A percentile compares a stretch with the other conserved stretches of the same genome.
Conservation (phyloP, 768 basidiomycete genomes). For the Mrakia hoshinonis region DNA sequence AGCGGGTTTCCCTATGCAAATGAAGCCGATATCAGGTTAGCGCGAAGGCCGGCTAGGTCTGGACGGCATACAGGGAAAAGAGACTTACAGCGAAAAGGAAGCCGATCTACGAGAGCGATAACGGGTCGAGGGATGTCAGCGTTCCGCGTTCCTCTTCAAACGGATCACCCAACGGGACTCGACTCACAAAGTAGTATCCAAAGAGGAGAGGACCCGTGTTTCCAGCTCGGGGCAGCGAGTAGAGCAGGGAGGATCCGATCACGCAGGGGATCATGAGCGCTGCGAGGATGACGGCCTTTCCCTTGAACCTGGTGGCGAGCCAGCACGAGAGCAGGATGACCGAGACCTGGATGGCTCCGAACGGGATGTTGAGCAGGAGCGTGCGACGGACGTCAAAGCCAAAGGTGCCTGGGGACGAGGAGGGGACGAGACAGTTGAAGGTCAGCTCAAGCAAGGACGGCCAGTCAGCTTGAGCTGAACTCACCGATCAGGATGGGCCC, state of each 20-base stretch:
- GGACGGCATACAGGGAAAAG: background rate
- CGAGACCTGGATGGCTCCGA: conserved; percentile 44
- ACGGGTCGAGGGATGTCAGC: too few species aligned
- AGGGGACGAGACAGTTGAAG: too few species aligned
- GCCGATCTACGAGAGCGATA: too few species aligned
- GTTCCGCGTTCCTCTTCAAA: too few species aligned
- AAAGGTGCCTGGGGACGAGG: too few species aligned
- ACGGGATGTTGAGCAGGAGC: conserved; percentile 8
- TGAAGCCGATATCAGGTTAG: conserved; percentile 24
- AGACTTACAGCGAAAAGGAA: background rate
- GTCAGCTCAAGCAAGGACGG: background rate
- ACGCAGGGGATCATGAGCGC: background rate
- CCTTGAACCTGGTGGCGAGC: conserved; percentile 42
- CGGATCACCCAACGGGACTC: too few species aligned
- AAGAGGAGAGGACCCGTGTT: conserved; percentile 44
- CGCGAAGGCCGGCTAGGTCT: conserved; percentile 36
- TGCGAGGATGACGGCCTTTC: conserved; percentile 44
- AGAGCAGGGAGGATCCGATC: background rate
- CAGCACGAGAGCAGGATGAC: conserved; percentile 35
- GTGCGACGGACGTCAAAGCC: too few species aligned
- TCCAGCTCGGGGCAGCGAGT: too few species aligned
- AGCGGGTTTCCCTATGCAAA: too few species aligned
- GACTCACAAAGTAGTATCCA: conserved; percentile 40
- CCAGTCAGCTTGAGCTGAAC: background rate
- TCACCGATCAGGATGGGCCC: conserved; percentile 35